These are phyloP conservation scores for Massariosphaeria phaeospora DNA, from an alignment of 495 filamentous ascomycete genomes.

Conservation along the genomic window DNA sequence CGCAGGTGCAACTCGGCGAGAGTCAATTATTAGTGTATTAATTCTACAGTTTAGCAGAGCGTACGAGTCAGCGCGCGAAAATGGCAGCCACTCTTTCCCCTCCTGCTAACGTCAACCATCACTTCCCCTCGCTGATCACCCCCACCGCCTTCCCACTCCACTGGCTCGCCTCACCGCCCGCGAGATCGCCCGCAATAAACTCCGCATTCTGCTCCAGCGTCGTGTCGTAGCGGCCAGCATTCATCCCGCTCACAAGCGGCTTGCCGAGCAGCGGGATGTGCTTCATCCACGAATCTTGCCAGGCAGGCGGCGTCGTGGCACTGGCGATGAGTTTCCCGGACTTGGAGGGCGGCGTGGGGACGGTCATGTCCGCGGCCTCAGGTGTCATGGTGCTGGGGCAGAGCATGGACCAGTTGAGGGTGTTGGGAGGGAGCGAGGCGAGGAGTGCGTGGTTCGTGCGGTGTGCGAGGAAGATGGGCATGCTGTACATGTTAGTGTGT, in stretches of 20 bases:
- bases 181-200: no score
- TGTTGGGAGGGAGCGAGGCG: constrained; percentile 17
- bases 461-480: constrained; percentile 28
- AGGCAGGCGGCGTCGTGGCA: constrained; percentile 5
- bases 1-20: no score
- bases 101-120: no score
- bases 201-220: constrained; percentile 27
- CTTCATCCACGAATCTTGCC: constrained; percentile 27
- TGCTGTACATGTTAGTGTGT: constrained; percentile 6
- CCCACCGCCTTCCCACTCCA: no score
- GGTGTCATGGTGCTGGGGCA: constrained; percentile 25
- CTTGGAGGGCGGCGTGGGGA: constrained; percentile 10
- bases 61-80: no score
- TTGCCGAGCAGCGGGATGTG: constrained; percentile 23
- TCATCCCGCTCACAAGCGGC: constrained; percentile 14
- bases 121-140: no score
- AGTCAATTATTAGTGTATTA: no score
- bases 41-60: no score
- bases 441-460: constrained; percentile 24
- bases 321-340: constrained; percentile 12
- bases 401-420: constrained; percentile 29
- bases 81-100: no score
- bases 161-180: no score
- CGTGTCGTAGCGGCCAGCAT: constrained; percentile 16
- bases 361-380: constrained; percentile 19